Evolutionary conservation across 1,284 basidiomycete genomes (phyloP).

Genomic region (Trichosporon sp.): DNA sequence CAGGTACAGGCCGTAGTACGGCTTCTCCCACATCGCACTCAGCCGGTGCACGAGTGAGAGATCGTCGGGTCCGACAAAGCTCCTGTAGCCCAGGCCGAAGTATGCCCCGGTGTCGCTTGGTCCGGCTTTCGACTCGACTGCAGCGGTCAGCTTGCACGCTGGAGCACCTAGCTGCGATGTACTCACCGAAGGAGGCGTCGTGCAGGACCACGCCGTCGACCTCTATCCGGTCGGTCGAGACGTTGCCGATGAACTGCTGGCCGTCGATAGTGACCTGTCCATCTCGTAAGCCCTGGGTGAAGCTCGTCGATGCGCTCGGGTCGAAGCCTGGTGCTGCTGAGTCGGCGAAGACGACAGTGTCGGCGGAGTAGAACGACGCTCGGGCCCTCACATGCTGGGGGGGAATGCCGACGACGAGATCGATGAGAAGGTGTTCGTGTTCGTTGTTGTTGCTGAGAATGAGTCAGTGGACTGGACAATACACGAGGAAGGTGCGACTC

Average conservation of each 20-base stretch:
- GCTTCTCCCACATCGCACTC: neutral
- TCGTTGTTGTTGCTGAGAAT: neutral
- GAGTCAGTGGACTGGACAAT: neutral
- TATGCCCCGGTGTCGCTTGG: neutral
- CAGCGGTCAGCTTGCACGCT: neutral
- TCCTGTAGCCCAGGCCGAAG: neutral
- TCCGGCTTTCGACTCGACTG: neutral
- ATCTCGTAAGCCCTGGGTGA: neutral
- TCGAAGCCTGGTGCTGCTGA: neutral
- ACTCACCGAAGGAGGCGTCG: neutral
- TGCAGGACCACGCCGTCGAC: neutral
- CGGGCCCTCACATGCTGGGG: neutral
- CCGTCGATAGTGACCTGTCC: neutral
- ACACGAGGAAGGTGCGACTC: neutral
- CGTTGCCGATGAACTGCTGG: neutral
- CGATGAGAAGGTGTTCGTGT: neutral
- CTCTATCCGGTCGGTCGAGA: neutral
- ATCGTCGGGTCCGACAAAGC: neutral
- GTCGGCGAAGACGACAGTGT: neutral
- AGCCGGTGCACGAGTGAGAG: neutral
- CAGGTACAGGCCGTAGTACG: slow-evolving; percentile 1
- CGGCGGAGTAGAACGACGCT: neutral
- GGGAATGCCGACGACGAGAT: neutral
- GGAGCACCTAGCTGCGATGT: neutral
- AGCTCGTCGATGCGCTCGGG: neutral